Base-by-base conservation (phyloP, 495 filamentous ascomycete genomes). In the Penicillium desertorum region DNA sequence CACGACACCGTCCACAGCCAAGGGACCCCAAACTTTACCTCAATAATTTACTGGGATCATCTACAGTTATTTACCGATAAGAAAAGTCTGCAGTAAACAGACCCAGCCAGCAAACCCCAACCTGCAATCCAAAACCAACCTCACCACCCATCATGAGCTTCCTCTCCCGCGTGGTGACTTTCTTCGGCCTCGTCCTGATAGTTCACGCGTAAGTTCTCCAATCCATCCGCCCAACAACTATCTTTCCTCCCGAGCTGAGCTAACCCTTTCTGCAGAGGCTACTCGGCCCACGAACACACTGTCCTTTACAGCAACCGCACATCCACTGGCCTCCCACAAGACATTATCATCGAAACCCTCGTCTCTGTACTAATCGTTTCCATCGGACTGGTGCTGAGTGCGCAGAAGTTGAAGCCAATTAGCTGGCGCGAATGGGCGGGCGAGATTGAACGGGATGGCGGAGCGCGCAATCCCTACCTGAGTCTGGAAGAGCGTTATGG, bases 351-450 rank as follows among this genome's bases (percentile, higher is more conserved):
- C 51, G 88, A 88, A 59, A 80, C 81, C 52, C 75, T 90, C 44
- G 67, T 86, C 9, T 80, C 84, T 27, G 82, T 89, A 25, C 48
- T 88, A 47, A 67, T 83, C 0, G 86, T 88, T 54, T 91, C 88
- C 57, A 65, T 83, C 39, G 90, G 88, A 34, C 76, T 93, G 5
- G 89, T 93, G 4, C 67, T 88, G 1, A 82, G 84, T 16, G 84
- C 87, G 0, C 83, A 85, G 30, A 81, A 86, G 45, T 68, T 91
- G 63, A 83, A 88, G 70, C 89, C 89, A 1, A 87, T 93, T 57
- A 85, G 84, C 70, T 92, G 88, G 88, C 82, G 84, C 22, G 85
- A 87, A 57, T 95, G 90, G 90, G 89, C 89, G 25, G 88, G 89
- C 46, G 82, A 89, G 72, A 85, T 91, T 58, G 90, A 95, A 75